Base-by-base conservation (phyloP, 106 monocot species). In the Phalaenopsis equestris region DNA sequence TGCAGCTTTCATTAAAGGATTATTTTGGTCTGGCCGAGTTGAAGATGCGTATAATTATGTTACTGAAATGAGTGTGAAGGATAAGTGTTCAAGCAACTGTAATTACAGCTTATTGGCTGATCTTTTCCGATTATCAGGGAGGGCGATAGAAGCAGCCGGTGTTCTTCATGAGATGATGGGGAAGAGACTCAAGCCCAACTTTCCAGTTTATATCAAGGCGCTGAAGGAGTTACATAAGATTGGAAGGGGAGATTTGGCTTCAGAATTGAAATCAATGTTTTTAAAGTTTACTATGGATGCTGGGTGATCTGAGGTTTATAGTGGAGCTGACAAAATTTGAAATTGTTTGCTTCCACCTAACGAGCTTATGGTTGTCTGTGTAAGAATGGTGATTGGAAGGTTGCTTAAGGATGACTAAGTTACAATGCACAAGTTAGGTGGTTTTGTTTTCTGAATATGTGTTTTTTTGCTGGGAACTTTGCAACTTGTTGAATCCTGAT, bases 81-180 rank as follows among this genome's bases (percentile, higher is more conserved):
- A 98, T 72, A 80, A 78, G 42, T 76, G 47, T 42, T 90, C 94
- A 0, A 67, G 81, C 9, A 94, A 89, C 80, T 75, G 80, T 85
- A 92, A 91, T 80, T 98, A 91, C 55, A 92, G 94, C 73, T 86
- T 91, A 75, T 84, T 94, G 45, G 89, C 87, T 15, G 83, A 75
- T 8, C 85, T 97, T 42, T 82, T 85, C 23, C 67, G 42, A 55
- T 21, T 42, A 16, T 83, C 88, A 14, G 86, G 88, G 67, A 88
- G 81, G 77, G 72, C 80, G 10, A 79, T 83, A 5, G 89, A 97
- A 77, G 91, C 96, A 56, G 84, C 83, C 73, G 70, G 73, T 10
- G 38, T 92, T 73, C 90, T 97, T 23, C 67, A 79, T 81, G 94
- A 92, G 68, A 89, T 97, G 96, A 94, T 97, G 96, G 87, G 79